A percentile compares a stretch with the other conserved stretches of the same genome.
These are phyloP conservation scores for Pseudonitzschia multiseries DNA, from an alignment of 108 stramenopile genomes.

Conservation along the genomic window DNA sequence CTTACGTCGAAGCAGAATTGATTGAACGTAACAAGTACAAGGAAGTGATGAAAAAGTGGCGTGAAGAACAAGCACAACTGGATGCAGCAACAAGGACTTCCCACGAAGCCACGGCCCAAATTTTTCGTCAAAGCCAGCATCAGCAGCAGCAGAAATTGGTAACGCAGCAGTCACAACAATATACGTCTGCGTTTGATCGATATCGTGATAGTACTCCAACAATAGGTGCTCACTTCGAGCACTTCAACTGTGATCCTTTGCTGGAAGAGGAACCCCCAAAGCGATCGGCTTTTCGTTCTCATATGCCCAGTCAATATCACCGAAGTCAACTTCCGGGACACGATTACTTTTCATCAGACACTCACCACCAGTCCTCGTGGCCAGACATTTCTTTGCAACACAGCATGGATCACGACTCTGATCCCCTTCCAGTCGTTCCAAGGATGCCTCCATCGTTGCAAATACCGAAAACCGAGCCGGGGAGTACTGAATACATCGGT, in stretches of 20 bases:
- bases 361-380: slow-evolving; percentile 1
- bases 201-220: neutral
- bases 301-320: slow-evolving; percentile 17
- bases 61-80: slow-evolving; percentile 40
- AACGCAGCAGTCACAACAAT: slow-evolving; percentile 1
- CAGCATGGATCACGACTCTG: slow-evolving; percentile 17
- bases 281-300: slow-evolving; percentile 6
- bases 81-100: slow-evolving; percentile 42
- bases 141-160: slow-evolving; percentile 6
- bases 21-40: slow-evolving; percentile 61
- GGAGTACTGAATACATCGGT: neutral
- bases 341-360: slow-evolving; percentile 3
- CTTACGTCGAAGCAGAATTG: slow-evolving; percentile 55
- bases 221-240: slow-evolving; percentile 11
- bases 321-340: slow-evolving; percentile 4
- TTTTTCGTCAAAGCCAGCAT: slow-evolving; percentile 22
- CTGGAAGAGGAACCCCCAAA: slow-evolving; percentile 2
- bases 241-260: slow-evolving; percentile 7
- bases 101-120: slow-evolving; percentile 28
- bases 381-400: slow-evolving; percentile 11
- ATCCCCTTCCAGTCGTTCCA: slow-evolving; percentile 24
- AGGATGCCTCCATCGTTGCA: slow-evolving; percentile 14
- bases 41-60: slow-evolving; percentile 45
- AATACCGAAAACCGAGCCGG: neutral
- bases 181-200: slow-evolving; percentile 15